These are phyloP conservation scores for Crithidia sp. DNA, from an alignment of 208 protist genomes.

Conservation along the genomic window DNA sequence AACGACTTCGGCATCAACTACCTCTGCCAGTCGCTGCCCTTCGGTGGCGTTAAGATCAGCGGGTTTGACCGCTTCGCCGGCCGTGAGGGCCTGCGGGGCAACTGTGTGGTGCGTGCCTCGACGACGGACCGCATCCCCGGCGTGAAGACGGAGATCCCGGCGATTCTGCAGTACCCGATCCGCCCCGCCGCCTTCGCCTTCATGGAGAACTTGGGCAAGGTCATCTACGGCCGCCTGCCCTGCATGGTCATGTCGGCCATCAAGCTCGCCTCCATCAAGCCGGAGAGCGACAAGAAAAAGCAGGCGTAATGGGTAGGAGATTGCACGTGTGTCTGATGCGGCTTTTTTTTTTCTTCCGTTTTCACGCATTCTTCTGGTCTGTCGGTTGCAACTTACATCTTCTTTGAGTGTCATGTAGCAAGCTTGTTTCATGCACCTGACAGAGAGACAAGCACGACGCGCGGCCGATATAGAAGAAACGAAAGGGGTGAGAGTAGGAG, in stretches of 20 bases:
- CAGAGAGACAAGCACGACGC: too few species aligned
- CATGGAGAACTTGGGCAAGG: conserved; percentile 74
- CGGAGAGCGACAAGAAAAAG: conserved; percentile 35
- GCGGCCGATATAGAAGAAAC: neutral
- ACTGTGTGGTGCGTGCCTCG: conserved; percentile 86
- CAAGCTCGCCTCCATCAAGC: conserved; percentile 64
- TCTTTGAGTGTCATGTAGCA: too few species aligned
- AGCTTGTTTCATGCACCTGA: too few species aligned
- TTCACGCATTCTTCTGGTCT: too few species aligned
- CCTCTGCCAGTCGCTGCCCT: conserved; percentile 95
- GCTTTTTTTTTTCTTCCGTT: too few species aligned
- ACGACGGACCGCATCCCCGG: conserved; percentile 87
- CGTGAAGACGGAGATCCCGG: conserved; percentile 84
- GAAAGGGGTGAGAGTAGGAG: neutral
- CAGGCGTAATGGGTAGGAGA: conserved; percentile 5
- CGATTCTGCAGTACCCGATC: conserved; percentile 88
- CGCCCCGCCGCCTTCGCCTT: conserved; percentile 72
- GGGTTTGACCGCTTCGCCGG: conserved; percentile 96
- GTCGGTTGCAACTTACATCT: too few species aligned
- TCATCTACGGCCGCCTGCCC: conserved; percentile 74
- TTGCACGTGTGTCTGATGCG: neutral
- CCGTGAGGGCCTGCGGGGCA: conserved; percentile 93
- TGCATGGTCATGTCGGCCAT: conserved; percentile 54
- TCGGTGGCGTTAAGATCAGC: conserved; percentile 95
- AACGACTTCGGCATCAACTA: conserved; percentile 97